phyloP scores from a whole-genome alignment of 2,329 filamentous ascomycete genomes.

The Beauveria scarabaeidicola region DNA sequence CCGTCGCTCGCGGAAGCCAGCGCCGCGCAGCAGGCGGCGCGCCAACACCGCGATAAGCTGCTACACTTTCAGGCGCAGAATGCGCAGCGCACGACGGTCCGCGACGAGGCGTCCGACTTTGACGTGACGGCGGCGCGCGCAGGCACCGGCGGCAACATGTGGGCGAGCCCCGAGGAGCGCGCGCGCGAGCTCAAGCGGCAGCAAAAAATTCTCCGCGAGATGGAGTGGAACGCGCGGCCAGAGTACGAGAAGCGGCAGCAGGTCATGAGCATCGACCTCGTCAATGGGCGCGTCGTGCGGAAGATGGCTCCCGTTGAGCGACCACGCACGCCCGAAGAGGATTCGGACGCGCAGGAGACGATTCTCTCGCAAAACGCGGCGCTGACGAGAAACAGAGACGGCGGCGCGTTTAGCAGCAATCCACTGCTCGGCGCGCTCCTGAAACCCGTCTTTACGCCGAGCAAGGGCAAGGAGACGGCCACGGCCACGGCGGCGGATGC shows the following conservation, averaged over 20 bases:
- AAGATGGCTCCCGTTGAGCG: slow-evolving; percentile 58
- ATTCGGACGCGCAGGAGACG: slow-evolving; percentile 21
- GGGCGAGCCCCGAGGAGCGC: slow-evolving; percentile 75
- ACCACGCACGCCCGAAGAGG: slow-evolving; percentile 40
- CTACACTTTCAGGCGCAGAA: slow-evolving; percentile 81
- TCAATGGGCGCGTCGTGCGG: slow-evolving; percentile 66
- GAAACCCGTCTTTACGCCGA: slow-evolving; percentile 47
- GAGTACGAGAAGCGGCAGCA: slow-evolving; percentile 85
- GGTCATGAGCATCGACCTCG: slow-evolving; percentile 77
- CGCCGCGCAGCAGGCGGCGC: slow-evolving; percentile 48
- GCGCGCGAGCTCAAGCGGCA: slow-evolving; percentile 78
- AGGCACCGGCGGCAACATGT: slow-evolving; percentile 50
- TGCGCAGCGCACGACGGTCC: slow-evolving; percentile 70
- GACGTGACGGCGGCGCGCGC: slow-evolving; percentile 40
- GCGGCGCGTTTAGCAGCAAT: slow-evolving; percentile 60
- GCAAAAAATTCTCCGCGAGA: slow-evolving; percentile 72
- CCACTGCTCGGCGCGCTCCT: slow-evolving; percentile 59
- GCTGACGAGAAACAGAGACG: slow-evolving; percentile 23
- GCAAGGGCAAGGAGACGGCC: slow-evolving; percentile 41
- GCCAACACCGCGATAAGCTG: slow-evolving; percentile 72
- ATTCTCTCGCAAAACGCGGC: slow-evolving; percentile 14
- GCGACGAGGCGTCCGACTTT: slow-evolving; percentile 70
- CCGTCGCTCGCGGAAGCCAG: slow-evolving; percentile 47
- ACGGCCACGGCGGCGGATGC: slow-evolving; percentile 3
- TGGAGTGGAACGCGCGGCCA: slow-evolving; percentile 76